Conservation (phyloP, 352 stramenopile species). For the Globisporangium spinosum region DNA sequence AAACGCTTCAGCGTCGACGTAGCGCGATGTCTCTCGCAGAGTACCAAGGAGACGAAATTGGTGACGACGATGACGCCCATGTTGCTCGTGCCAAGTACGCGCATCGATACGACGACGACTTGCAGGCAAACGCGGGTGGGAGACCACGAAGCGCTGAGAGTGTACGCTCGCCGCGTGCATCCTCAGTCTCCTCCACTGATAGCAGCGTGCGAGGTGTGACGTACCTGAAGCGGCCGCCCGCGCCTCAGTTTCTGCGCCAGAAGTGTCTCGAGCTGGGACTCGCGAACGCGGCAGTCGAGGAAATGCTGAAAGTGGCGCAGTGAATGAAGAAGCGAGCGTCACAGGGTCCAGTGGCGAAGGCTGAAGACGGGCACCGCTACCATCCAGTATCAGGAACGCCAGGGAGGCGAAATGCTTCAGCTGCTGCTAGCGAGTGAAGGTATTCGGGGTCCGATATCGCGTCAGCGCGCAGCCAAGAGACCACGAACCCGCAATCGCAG, state of each 20-base stretch:
- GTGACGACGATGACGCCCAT: not conserved
- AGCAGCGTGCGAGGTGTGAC: constrained; percentile 38
- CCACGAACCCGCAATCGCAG: constrained; percentile 1
- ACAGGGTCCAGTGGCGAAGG: constrained; percentile 10
- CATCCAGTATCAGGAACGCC: constrained; percentile 1
- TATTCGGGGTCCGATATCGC: constrained; percentile 39
- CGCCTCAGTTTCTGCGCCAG: constrained; percentile 55
- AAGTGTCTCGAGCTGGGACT: constrained; percentile 64
- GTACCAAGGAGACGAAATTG: constrained; percentile 4
- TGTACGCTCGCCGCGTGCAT: constrained; percentile 25
- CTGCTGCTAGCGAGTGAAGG: constrained; percentile 22
- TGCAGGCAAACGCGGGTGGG: constrained; percentile 3
- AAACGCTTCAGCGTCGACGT: constrained; percentile 10
- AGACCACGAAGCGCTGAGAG: constrained; percentile 58
- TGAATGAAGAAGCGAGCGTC: constrained; percentile 37
- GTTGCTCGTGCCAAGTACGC: not conserved
- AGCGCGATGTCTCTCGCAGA: constrained; percentile 15
- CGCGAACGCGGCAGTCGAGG: constrained; percentile 14
- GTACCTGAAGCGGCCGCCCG: constrained; percentile 59
- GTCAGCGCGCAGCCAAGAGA: constrained; percentile 14
- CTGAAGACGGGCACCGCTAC: constrained; percentile 9
- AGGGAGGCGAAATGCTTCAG: constrained; percentile 5
- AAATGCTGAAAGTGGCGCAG: constrained; percentile 13
- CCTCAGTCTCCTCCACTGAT: constrained; percentile 22
- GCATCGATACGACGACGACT: constrained; percentile 5